Percentiles rank a stretch among this genome's conserved stretches.
Conservation (phyloP, 306 rosid genomes). For the Prinsepia uniflora region DNA sequence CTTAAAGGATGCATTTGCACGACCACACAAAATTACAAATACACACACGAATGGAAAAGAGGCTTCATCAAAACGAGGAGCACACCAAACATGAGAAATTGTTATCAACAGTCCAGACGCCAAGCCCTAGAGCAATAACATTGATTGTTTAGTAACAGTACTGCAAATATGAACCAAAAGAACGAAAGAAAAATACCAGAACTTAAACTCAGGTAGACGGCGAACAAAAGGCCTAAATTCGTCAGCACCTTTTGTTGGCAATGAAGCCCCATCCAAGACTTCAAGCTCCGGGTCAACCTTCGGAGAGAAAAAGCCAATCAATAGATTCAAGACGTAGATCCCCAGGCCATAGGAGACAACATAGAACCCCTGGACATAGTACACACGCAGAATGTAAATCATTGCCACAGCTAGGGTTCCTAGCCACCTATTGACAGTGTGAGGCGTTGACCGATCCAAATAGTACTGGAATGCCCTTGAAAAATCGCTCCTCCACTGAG, state of each 20-base stretch:
- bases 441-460: constrained; percentile 50
- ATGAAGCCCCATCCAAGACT: constrained; percentile 13
- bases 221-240: constrained; percentile 48
- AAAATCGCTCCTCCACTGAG: constrained; percentile 16
- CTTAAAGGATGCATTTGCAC: neutral
- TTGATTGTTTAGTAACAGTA: neutral
- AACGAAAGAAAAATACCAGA: constrained; percentile 24
- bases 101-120: neutral
- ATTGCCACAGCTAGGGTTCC: constrained; percentile 23
- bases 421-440: constrained; percentile 33
- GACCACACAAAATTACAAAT: neutral
- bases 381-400: constrained; percentile 54
- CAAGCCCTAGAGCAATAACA: neutral
- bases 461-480: constrained; percentile 52
- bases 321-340: constrained; percentile 56
- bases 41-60: neutral
- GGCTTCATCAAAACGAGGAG: neutral
- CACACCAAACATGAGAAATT: neutral
- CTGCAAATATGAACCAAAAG: neutral
- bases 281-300: constrained; percentile 71
- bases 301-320: constrained; percentile 67
- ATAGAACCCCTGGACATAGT: constrained; percentile 57
- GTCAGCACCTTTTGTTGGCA: constrained; percentile 30
- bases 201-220: constrained; percentile 39
- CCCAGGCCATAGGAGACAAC: constrained; percentile 61